Conservation (phyloP, 495 filamentous ascomycete genomes). For the Lepidopterella palustris region DNA sequence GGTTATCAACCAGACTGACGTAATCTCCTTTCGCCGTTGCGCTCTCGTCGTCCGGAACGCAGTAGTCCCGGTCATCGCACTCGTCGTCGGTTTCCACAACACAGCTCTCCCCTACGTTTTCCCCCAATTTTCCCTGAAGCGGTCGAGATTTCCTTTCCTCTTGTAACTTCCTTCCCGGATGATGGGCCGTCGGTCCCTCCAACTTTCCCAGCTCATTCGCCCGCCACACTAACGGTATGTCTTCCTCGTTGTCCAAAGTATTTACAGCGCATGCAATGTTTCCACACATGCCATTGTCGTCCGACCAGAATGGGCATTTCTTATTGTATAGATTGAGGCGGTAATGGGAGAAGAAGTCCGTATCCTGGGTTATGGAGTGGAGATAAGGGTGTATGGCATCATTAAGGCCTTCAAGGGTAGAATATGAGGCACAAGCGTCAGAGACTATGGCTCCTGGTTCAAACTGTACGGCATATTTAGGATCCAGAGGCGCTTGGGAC, state of each 20-base stretch:
- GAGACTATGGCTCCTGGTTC: conserved; percentile 60
- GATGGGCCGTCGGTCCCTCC: conserved; percentile 81
- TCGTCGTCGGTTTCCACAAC: conserved; percentile 97
- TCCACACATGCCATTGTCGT: conserved; percentile 89
- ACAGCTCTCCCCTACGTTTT: conserved; percentile 86
- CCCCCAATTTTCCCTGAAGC: conserved; percentile 74
- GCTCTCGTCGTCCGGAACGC: conserved; percentile 90
- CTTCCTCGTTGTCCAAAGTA: conserved; percentile 89
- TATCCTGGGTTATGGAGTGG: conserved; percentile 70
- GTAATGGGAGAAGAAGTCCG: conserved; percentile 97
- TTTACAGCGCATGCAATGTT: conserved; percentile 98
- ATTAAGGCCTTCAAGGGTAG: conserved; percentile 79
- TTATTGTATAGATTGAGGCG: conserved; percentile 94
- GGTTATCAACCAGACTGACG: conserved; percentile 87
- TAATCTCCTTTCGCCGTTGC: conserved; percentile 87
- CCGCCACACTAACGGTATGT: conserved; percentile 87
- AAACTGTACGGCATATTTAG: conserved; percentile 44
- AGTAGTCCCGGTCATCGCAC: conserved; percentile 95
- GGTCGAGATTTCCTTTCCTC: conserved; percentile 59
- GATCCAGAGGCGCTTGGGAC: conserved; percentile 2
- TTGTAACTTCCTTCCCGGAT: conserved; percentile 70
- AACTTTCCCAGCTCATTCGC: conserved; percentile 88
- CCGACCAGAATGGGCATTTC: conserved; percentile 91
- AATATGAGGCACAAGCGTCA: conserved; percentile 90
- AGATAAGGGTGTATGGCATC: conserved; percentile 70